Evolutionary conservation across 805 yeast species (phyloP), one percentile per base, ranked within the genome.

Genomic region (Saccharomycodes ludwigii): DNA sequence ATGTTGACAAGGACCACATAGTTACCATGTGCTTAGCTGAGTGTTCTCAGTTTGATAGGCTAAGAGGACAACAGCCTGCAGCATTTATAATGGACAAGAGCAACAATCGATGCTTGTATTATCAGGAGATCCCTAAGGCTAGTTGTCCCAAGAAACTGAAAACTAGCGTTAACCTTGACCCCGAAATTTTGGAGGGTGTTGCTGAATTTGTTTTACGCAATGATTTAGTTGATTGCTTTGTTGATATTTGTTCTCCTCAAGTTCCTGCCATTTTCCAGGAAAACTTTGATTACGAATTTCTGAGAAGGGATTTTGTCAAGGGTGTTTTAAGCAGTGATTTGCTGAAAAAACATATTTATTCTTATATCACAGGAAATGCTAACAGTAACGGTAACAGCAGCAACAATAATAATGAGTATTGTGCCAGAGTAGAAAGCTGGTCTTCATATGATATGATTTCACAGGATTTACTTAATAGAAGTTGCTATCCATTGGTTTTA

Each of bases 231-330:
- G 98, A 91, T 60, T 91, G 98, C 54, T 91, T 81, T 52, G 85
- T 91, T 34, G 98, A 91, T 58, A 84, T 91, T 38, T 91, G 98
- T 56, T 68, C 96, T 5, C 84, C 94, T 2, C 84, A 77, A 42
- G 95, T 91, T 8, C 96, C 96, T 1, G 91, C 93, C 11, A 77
- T 88, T 38, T 91, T 88, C 60, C 94, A 84, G 46, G 98, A 91
- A 48, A 88, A 91, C 54, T 91, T 91, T 47, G 98, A 91, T 59
- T 91, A 86, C 54, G 95, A 88, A 54, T 63, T 71, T 32, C 62
- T 88, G 40, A 70, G 98, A 54, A 65, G 70, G 21, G 97, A 91
- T 57, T 91, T 88, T 49, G 81, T 88, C 19, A 78, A 73, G 44
- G 96, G 97, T 33, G 91, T 88, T 17, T 64, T 91, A 37, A 77